phyloP scores from a whole-genome alignment of 805 yeast species.

The Pichia pseudocactophila region DNA sequence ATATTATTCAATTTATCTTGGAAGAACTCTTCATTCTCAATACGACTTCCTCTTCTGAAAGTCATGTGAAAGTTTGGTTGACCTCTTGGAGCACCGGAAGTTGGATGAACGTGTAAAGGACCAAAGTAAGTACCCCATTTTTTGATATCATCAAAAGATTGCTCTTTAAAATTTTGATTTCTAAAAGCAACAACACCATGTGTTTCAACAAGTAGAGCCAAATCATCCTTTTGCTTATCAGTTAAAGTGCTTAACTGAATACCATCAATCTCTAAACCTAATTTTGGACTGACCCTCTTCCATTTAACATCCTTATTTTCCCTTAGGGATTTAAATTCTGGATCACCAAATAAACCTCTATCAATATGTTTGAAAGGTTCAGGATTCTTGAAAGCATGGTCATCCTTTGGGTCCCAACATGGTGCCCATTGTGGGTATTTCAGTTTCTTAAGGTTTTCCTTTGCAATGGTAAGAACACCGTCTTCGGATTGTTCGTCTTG shows the following conservation, averaged over 20 bases:
- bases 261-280: conserved; percentile 57
- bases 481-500: conserved; percentile 4
- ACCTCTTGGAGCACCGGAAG: conserved; percentile 58
- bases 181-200: conserved; percentile 61
- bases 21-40: conserved; percentile 30
- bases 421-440: conserved; percentile 14
- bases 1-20: conserved; percentile 30
- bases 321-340: conserved; percentile 41
- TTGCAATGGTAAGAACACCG: conserved; percentile 9
- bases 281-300: conserved; percentile 51
- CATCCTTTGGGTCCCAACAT: conserved; percentile 13
- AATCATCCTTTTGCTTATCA: conserved; percentile 52
- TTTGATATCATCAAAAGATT: conserved; percentile 39
- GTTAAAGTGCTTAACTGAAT: conserved; percentile 48
- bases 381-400: conserved; percentile 26
- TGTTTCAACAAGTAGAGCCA: conserved; percentile 59
- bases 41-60: conserved; percentile 39
- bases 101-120: conserved; percentile 64
- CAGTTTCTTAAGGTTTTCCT: conserved; percentile 4
- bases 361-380: conserved; percentile 50
- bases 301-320: conserved; percentile 20
- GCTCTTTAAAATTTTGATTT: conserved; percentile 54
- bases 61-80: conserved; percentile 56
- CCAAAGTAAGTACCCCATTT: conserved; percentile 61
- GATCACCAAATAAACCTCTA: conserved; percentile 54